Evolutionary conservation across 225 moss, liverwort and hornwort species (phyloP).

Genomic region (Neckera pumila): DNA sequence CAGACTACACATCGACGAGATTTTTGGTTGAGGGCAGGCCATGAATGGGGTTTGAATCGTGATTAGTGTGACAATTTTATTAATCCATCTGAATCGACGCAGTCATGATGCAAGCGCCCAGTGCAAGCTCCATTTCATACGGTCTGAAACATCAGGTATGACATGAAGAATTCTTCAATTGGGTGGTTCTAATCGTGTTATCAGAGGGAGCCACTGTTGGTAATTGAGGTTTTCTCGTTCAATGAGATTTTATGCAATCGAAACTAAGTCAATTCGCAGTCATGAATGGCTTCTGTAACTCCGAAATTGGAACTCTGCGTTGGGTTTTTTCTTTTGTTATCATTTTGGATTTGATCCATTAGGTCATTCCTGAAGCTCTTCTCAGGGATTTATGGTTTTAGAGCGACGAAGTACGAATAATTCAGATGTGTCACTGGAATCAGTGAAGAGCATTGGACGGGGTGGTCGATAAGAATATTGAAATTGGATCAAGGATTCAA

Average conservation of each 20-base stretch:
- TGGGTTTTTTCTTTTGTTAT: background rate
- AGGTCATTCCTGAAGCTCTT: background rate
- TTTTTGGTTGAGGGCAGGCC: background rate
- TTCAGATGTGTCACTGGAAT: background rate
- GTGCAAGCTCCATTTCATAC: background rate
- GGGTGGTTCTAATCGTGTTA: background rate
- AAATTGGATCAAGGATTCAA: background rate
- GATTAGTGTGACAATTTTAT: background rate
- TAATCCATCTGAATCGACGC: background rate
- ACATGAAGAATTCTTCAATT: background rate
- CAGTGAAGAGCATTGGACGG: background rate
- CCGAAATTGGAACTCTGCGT: background rate
- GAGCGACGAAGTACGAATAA: background rate
- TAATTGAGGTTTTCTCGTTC: background rate
- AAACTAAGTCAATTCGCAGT: background rate
- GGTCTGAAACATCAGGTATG: constrained; percentile 22
- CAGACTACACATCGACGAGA: background rate
- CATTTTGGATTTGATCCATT: background rate
- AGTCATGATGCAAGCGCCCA: constrained; percentile 12
- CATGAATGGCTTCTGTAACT: background rate
- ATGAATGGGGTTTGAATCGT: background rate
- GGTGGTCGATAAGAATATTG: background rate
- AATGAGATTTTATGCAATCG: background rate
- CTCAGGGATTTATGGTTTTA: background rate
- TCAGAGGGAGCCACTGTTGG: background rate